Conservation (phyloP, 495 filamentous ascomycete genomes). For the Neurospora sp. region DNA sequence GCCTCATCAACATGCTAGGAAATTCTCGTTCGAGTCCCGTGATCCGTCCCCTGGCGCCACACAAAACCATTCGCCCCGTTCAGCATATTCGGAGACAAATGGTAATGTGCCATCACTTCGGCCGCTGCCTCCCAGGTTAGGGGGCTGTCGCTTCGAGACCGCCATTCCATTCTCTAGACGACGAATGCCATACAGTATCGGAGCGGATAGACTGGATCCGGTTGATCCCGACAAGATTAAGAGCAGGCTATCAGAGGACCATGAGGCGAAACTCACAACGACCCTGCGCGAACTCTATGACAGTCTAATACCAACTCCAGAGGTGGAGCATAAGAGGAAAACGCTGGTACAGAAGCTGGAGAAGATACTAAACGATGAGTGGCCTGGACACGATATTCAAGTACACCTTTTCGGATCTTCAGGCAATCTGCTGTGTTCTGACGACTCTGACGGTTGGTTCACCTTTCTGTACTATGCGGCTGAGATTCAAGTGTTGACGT, state of each 20-base stretch:
- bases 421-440: conserved; percentile 88
- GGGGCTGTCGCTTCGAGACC: conserved; percentile 77
- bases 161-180: conserved; percentile 37
- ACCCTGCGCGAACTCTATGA: conserved; percentile 81
- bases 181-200: conserved; percentile 87
- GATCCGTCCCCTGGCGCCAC: conserved; percentile 75
- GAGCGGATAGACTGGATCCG: conserved; percentile 60
- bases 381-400: conserved; percentile 82
- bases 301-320: conserved; percentile 68
- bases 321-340: conserved; percentile 64
- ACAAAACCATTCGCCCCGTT: conserved; percentile 75
- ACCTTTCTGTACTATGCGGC: background rate
- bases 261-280: conserved; percentile 65
- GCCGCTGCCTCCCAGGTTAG: conserved; percentile 37
- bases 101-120: conserved; percentile 57
- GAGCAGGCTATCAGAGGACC: conserved; percentile 56
- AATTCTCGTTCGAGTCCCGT: conserved; percentile 72
- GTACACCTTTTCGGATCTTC: conserved; percentile 96
- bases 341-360: conserved; percentile 79
- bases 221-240: conserved; percentile 56
- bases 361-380: conserved; percentile 74
- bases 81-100: conserved; percentile 80
- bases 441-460: conserved; percentile 85
- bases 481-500: conserved; percentile 13
- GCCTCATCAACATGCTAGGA: conserved; percentile 77